phyloP scores from a whole-genome alignment of 2,329 filamentous ascomycete genomes.

The Fusarium redolens region DNA sequence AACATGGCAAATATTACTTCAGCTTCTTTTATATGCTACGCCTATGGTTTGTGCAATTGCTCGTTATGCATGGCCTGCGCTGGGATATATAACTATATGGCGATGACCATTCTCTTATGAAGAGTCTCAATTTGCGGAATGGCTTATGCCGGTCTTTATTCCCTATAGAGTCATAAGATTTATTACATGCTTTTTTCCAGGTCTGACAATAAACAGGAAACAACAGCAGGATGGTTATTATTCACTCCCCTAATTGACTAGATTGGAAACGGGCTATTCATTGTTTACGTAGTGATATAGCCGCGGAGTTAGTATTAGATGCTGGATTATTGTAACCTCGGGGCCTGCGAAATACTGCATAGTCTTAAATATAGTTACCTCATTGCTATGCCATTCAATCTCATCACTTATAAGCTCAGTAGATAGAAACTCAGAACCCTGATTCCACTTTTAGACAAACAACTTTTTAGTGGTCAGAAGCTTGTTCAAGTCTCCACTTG shows the following conservation, averaged over 20 bases:
- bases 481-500: background rate
- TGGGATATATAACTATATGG: accelerated
- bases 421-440: too few species aligned
- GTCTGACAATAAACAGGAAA: background rate
- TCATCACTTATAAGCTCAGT: too few species aligned
- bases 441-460: background rate
- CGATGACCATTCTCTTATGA: accelerated
- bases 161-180: accelerated
- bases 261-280: too few species aligned
- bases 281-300: too few species aligned
- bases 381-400: background rate
- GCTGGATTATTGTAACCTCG: accelerated
- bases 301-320: background rate
- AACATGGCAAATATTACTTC: background rate
- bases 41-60: background rate
- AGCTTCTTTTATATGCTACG: background rate
- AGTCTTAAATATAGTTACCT: background rate
- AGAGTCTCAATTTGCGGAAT: accelerated
- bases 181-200: background rate
- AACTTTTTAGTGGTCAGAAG: background rate
- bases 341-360: accelerated
- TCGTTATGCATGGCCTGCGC: background rate
- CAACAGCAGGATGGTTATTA: accelerated
- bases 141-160: accelerated
- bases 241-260: too few species aligned